phyloP scores from a whole-genome alignment of 306 rosid species.

The Psophocarpus tetragonolobus region DNA sequence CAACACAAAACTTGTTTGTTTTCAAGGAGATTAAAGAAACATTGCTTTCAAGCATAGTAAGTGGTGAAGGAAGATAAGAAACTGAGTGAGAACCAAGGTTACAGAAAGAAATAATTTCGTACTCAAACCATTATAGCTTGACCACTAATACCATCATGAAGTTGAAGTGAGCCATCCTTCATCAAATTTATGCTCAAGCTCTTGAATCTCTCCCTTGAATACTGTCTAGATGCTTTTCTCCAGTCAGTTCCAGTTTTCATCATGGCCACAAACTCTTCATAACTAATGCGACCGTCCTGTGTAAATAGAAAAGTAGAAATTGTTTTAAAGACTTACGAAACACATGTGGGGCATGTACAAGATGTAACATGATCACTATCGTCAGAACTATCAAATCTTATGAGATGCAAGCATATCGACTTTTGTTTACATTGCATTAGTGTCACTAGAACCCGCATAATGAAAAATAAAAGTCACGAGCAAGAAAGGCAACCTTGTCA shows the following conservation, averaged over 20 bases:
- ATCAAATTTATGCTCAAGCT: constrained; percentile 93
- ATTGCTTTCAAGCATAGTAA: constrained; percentile 35
- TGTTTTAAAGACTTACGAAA: background rate
- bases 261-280: constrained; percentile 96
- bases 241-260: constrained; percentile 99
- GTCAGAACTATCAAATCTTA: background rate
- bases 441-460: background rate
- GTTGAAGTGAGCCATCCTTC: constrained; percentile 98
- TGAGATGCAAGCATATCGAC: constrained; percentile 6
- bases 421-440: constrained; percentile 1
- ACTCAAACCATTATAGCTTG: constrained; percentile 77
- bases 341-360: background rate
- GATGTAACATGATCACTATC: background rate
- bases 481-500: constrained; percentile 76
- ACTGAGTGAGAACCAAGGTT: constrained; percentile 42
- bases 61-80: background rate
- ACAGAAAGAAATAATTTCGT: constrained; percentile 25
- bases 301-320: background rate
- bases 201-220: constrained; percentile 98
- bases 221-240: constrained; percentile 99
- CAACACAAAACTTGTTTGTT: constrained; percentile 37
- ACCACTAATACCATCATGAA: constrained; percentile 85
- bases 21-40: constrained; percentile 43
- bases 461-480: constrained; percentile 19
- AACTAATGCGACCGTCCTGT: constrained; percentile 90